Percentiles rank a stretch among this genome's conserved stretches.
Conservation (phyloP, 768 basidiomycete species). For the Trametes villosa region DNA sequence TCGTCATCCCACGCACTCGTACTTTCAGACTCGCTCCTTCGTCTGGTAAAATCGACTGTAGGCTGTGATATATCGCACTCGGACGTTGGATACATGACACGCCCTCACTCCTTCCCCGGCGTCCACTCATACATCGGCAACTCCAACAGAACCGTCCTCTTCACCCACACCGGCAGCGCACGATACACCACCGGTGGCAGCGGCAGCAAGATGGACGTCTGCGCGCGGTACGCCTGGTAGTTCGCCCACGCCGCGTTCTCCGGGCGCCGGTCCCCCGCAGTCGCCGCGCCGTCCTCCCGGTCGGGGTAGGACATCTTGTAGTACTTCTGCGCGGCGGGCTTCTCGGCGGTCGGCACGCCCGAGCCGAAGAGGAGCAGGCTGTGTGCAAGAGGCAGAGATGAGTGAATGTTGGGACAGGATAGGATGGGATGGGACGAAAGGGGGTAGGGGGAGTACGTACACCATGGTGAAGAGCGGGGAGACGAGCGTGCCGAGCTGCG, state of each 20-base stretch:
- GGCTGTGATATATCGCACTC: too few species aligned
- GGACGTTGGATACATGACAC: too few species aligned
- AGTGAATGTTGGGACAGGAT: not conserved
- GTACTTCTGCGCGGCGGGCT: conserved; percentile 63
- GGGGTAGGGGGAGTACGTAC: conserved; percentile 40
- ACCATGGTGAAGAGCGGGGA: conserved; percentile 69
- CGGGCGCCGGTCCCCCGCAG: conserved; percentile 8
- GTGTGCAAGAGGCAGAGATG: not conserved
- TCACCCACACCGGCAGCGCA: conserved; percentile 53
- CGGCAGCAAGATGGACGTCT: conserved; percentile 65
- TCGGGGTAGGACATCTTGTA: conserved; percentile 51
- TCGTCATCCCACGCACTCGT: not conserved
- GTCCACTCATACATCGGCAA: conserved; percentile 65
- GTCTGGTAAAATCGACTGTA: too few species aligned
- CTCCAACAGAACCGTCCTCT: conserved; percentile 61
- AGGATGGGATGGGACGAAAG: not conserved
- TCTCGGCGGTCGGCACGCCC: conserved; percentile 72
- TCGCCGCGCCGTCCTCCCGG: conserved; percentile 37
- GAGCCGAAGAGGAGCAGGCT: conserved; percentile 68
- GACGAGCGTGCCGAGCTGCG: conserved; percentile 62
- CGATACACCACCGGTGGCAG: conserved; percentile 60
- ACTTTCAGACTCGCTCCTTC: too few species aligned
- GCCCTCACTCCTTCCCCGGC: conserved; percentile 51
- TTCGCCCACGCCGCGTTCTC: conserved; percentile 47
- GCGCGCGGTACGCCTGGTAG: conserved; percentile 58